Evolutionary conservation across 495 filamentous ascomycete species (phyloP), one percentile per base, ranked within the genome.

Genomic region (Astrothelium subdiscretum): DNA sequence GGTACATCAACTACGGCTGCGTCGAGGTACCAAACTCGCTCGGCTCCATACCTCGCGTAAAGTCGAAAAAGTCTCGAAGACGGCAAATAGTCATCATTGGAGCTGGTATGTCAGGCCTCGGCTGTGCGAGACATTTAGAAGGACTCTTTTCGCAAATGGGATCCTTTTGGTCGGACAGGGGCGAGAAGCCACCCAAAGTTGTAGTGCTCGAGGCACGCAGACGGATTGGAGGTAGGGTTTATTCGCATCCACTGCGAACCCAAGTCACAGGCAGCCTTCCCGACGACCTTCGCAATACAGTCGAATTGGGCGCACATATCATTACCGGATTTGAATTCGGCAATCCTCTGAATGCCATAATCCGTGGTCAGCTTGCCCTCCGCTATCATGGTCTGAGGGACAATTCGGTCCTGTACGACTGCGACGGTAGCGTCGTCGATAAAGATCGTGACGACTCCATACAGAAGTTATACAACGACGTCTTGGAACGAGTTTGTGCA

Each of bases 1-100:
- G 95, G 8, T 95, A 97, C 71, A 96, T 99, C 76, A 99, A 99
- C 74, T 96, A 91, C 74, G 94, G 94, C 22, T 97, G 92, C 68
- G 79, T 95, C 6, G 87, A 91, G 68, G 78, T 87, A 54, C 81
- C 84, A 2, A 71, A 77, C 67, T 70, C 76, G 20, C 61, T 72
- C 5, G 26, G 32, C 48, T 32, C 61, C 63, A 59, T 68, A 54
- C 52, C 65, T 61, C 65, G 79, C 74, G 63, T 72, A 72, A 68
- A 76, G 73, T 57, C 76, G 70, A 63, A 77, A 73, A 22, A 3
- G 29, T 31, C 32, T 29, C 87, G 82, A 67, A 72, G 77, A 59
- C 85, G 79, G 66, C 91, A 87, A 0, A 79, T 97, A 63, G 88
- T 94, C 42, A 80, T 99, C 11, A 83, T 99, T 62, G 94, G 94